A percentile compares a stretch with the other conserved stretches of the same genome.
phyloP scores from a whole-genome alignment of 352 stramenopile species.

The Phytophthora macrochlamydospora region DNA sequence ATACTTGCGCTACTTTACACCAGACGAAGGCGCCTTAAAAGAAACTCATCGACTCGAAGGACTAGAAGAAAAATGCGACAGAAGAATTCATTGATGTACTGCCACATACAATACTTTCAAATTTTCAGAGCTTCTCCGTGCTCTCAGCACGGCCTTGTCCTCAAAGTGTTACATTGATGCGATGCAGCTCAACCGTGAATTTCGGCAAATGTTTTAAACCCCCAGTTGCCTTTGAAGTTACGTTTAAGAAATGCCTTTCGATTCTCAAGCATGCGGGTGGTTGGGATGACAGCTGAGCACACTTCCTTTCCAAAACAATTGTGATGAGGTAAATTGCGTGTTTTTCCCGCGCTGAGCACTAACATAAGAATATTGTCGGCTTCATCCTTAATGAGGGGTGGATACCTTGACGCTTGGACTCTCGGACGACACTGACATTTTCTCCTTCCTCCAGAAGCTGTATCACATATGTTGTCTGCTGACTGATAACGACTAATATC shows the following conservation, averaged over 20 bases:
- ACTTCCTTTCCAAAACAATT: not conserved
- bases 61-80: not conserved
- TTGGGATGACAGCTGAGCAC: not conserved
- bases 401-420: not conserved
- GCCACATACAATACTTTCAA: no score
- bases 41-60: not conserved
- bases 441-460: not conserved
- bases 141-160: no score
- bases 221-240: not conserved
- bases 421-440: not conserved
- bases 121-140: no score
- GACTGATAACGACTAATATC: not conserved
- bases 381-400: not conserved
- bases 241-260: not conserved
- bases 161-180: no score
- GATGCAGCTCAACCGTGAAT: not conserved
- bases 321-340: not conserved
- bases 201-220: not conserved
- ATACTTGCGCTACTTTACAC: slow-evolving; percentile 1
- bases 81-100: no score
- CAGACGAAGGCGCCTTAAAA: not conserved
- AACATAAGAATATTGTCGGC: not conserved
- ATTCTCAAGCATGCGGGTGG: not conserved
- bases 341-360: not conserved
- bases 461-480: not conserved